phyloP scores from a whole-genome alignment of 2,329 filamentous ascomycete species.

The Cercospora janseana region DNA sequence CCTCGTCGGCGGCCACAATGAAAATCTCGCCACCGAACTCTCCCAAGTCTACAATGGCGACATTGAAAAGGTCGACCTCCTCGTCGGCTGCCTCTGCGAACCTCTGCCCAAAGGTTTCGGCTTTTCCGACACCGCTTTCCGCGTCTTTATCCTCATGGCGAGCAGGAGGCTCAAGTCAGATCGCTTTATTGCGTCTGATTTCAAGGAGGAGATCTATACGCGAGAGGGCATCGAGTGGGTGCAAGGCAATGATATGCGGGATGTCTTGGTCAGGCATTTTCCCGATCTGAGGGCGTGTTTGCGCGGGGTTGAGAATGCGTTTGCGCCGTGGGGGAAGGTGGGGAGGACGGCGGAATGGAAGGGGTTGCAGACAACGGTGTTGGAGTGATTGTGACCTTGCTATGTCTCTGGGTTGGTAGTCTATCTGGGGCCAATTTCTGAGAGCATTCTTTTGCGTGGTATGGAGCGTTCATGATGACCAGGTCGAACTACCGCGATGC shows the following conservation, averaged over 20 bases:
- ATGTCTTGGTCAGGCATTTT: slow-evolving; percentile 47
- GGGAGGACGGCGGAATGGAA: slow-evolving; percentile 5
- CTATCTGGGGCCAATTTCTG: too few species aligned
- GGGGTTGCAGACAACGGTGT: neutral
- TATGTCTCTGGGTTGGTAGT: too few species aligned
- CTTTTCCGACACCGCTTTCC: slow-evolving; percentile 51
- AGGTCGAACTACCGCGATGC: too few species aligned
- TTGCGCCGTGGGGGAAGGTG: slow-evolving; percentile 36
- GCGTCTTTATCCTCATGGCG: slow-evolving; percentile 50
- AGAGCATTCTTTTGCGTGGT: too few species aligned
- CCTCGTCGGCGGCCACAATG: slow-evolving; percentile 43
- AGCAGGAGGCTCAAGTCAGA: slow-evolving; percentile 46
- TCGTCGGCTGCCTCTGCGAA: slow-evolving; percentile 47
- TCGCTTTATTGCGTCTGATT: slow-evolving; percentile 46
- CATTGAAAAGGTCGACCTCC: slow-evolving; percentile 45
- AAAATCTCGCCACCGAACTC: slow-evolving; percentile 40
- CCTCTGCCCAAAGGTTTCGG: slow-evolving; percentile 48
- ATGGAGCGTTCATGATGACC: too few species aligned
- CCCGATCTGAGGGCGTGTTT: slow-evolving; percentile 41
- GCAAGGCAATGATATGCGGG: slow-evolving; percentile 45
- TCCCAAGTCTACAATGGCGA: slow-evolving; percentile 43
- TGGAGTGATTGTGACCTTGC: too few species aligned
- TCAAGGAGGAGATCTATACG: slow-evolving; percentile 45
- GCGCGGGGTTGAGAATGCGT: slow-evolving; percentile 37
- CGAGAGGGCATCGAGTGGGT: slow-evolving; percentile 47